Evolutionary conservation across 2,329 filamentous ascomycete species (phyloP).

Genomic region (Cytospora schulzeri): DNA sequence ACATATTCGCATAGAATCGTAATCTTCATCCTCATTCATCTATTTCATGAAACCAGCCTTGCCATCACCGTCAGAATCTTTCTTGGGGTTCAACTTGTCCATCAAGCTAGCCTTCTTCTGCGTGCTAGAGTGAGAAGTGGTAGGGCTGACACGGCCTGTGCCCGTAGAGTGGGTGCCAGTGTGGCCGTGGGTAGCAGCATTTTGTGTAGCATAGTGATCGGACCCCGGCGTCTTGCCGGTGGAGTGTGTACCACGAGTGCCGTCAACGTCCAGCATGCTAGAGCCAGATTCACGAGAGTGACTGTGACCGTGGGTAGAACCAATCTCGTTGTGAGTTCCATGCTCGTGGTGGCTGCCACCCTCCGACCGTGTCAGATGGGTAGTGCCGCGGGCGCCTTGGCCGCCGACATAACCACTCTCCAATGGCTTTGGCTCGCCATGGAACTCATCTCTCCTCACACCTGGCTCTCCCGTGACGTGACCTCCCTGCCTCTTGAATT

Average conservation of each 20-base stretch:
- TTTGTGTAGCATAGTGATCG: no score
- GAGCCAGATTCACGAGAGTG: not conserved
- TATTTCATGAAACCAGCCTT: conserved; percentile 56
- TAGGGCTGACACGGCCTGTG: not conserved
- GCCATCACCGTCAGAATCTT: conserved; percentile 56
- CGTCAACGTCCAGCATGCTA: not conserved
- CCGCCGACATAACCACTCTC: not conserved
- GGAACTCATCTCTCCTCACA: conserved; percentile 58
- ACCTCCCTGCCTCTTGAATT: conserved; percentile 61
- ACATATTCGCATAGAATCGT: not conserved
- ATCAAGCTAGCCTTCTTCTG: conserved; percentile 49
- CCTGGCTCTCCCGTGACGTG: conserved; percentile 55
- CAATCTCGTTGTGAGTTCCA: not conserved
- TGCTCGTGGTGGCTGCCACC: not conserved
- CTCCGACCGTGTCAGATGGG: not conserved
- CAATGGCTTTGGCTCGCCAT: conserved; percentile 58
- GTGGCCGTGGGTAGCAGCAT: not conserved
- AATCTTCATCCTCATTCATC: not conserved
- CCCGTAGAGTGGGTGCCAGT: not conserved
- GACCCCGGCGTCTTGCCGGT: no score
- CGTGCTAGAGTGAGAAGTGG: not conserved
- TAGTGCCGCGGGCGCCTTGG: conserved; percentile 6
- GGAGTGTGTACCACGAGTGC: not conserved
- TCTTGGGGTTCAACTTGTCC: conserved; percentile 57
- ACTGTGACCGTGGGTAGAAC: not conserved